These are phyloP conservation scores for Eucalyptus marginata DNA, from an alignment of 345 rosid species.

Conservation along the genomic window DNA sequence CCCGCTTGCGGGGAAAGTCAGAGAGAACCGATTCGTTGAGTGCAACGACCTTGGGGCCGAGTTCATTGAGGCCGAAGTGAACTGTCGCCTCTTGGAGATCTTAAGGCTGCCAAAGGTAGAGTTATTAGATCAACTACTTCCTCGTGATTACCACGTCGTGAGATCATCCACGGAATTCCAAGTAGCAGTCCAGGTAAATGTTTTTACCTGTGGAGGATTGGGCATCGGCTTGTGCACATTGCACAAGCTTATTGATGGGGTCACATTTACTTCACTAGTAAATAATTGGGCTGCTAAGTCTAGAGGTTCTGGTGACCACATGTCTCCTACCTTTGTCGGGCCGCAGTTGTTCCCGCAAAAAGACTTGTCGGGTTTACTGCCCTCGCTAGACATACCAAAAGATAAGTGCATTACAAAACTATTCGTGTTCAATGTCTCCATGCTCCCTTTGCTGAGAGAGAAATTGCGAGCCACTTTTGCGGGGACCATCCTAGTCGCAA, in stretches of 20 bases:
- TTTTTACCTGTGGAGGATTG: constrained; percentile 15
- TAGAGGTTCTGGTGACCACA: neutral
- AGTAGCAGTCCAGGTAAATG: constrained; percentile 6
- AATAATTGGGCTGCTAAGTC: constrained; percentile 7
- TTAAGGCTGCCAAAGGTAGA: neutral
- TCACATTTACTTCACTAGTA: neutral
- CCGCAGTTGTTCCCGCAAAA: constrained; percentile 5
- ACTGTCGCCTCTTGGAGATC: neutral
- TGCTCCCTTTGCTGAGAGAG: neutral
- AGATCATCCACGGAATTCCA: neutral
- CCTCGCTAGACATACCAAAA: neutral
- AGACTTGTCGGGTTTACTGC: neutral
- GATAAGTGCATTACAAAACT: neutral
- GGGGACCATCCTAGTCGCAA: neutral
- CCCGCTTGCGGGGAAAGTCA: constrained; percentile 6
- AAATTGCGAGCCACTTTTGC: neutral
- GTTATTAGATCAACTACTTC: neutral
- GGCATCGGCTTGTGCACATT: constrained; percentile 2
- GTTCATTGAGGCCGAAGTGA: neutral
- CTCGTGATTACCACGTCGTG: neutral
- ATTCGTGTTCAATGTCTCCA: neutral
- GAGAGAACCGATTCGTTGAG: neutral
- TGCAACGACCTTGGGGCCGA: constrained; percentile 9
- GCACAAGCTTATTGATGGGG: constrained; percentile 14
- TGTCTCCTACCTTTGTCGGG: neutral